A percentile compares a stretch with the other conserved stretches of the same genome.
These are phyloP conservation scores for Cyclocybe aegerita DNA, from an alignment of 768 basidiomycete genomes.

Conservation along the genomic window DNA sequence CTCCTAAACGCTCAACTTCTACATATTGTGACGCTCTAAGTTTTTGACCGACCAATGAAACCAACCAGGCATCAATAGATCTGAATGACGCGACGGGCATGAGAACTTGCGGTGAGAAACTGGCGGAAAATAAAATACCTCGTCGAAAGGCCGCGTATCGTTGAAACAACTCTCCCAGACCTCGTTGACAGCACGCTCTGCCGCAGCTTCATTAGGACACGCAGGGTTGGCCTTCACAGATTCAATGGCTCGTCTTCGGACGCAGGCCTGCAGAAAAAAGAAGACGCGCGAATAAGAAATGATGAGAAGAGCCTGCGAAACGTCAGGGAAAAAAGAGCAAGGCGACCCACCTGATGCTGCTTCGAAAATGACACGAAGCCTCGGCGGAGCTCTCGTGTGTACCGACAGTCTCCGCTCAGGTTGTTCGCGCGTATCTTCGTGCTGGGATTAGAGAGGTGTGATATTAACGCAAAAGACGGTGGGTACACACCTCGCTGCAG, in stretches of 20 bases:
- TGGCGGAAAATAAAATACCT: conserved; percentile 47
- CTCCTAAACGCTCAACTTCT: no score
- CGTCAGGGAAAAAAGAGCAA: not conserved
- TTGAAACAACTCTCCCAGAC: conserved; percentile 97
- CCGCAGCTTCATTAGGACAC: conserved; percentile 73
- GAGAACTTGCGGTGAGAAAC: conserved; percentile 6
- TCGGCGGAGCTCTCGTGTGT: conserved; percentile 75
- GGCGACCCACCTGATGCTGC: conserved; percentile 78
- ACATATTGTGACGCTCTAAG: no score
- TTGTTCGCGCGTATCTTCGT: conserved; percentile 91
- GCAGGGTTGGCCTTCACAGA: conserved; percentile 81
- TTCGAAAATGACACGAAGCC: conserved; percentile 83
- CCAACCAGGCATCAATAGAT: conserved; percentile 16
- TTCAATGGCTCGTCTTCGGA: conserved; percentile 80
- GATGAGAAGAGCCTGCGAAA: not conserved
- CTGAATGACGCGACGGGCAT: conserved; percentile 15
- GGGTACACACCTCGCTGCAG: conserved; percentile 82
- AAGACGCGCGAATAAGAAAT: conserved; percentile 6
- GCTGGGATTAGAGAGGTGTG: not conserved
- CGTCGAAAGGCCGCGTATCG: conserved; percentile 96
- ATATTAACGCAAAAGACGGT: not conserved
- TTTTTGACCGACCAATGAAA: no score
- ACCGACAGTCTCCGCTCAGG: conserved; percentile 91
- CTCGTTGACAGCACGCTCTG: conserved; percentile 90
- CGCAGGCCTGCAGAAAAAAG: conserved; percentile 63